Evolutionary conservation across 805 yeast genomes (phyloP), one percentile per base, ranked within the genome.

Genomic region (Ogataea nonfermentans): DNA sequence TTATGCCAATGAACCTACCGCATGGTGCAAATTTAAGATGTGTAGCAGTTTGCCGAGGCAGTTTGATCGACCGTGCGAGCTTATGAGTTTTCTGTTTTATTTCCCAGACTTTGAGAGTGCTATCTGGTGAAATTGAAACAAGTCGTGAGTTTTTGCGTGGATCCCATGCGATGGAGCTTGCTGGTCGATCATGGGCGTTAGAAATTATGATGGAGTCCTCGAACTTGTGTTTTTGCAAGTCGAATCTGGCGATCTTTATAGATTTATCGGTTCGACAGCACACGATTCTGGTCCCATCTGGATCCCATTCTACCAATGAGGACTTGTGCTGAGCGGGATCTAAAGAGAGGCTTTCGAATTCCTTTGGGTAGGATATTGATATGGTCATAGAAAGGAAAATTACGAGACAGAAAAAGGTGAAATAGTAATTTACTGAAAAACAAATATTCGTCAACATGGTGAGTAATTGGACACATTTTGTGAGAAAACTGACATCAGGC

Each of bases 71-170:
- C 12, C 49, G 38, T 9, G 47, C 24, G 24, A 26, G 36, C 42
- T 57, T 67, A 30, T 62, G 51, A 9, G 52, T 39, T 23, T 53
- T 20, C 64, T 69, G 19, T 36, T 54, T 36, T n/a, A 47, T 38
- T 15, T 67, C 68, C 77, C 78, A 69, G 12, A 72, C 48, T 44
- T 69, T 71, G 24, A 73, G 51, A 32, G 44, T 48, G 19, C 57
- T 56, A 48, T 73, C 78, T 34, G 70, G 49, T 3, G 75, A 75
- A 12, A 67, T 74, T 3, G 76, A 62, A 5, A 70, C 74, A 49
- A 75, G 68, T 12, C 63, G 51, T 31, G 55, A 52, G 32, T 69
- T 73, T 26, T 63, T 56, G 26, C 45, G 49, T 0, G 78, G 76
- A 43, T 71, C 64, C 76, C 77, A 75, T 6, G 66, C 37, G 7